Percentiles rank a stretch among this genome's conserved stretches.
phyloP scores from a whole-genome alignment of 2,329 filamentous ascomycete species.

The Colletotrichum abscissum region DNA sequence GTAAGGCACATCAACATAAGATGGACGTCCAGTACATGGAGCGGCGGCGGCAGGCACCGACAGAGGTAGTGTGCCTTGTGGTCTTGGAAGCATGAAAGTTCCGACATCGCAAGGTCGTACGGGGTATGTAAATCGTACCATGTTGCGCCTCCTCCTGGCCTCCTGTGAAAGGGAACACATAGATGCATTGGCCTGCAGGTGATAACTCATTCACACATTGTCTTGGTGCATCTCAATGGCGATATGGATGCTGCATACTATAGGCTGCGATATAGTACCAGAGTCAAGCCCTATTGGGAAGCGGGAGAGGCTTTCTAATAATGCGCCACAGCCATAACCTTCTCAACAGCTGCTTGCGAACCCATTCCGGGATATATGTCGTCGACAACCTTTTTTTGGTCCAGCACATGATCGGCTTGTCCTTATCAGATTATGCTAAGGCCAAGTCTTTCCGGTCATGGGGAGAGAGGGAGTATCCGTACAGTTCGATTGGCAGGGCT shows the following conservation, averaged over 20 bases:
- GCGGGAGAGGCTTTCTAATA: background rate
- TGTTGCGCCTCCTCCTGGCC: background rate
- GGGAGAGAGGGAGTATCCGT: background rate
- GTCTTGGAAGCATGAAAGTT: background rate
- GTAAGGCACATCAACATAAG: background rate
- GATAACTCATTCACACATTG: background rate
- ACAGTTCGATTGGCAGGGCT: background rate
- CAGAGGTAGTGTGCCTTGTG: background rate
- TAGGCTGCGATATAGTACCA: background rate
- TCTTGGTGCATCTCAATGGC: background rate
- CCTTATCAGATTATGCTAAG: background rate
- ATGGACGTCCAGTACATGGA: background rate
- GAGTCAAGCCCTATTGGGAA: background rate
- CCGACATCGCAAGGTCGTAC: background rate
- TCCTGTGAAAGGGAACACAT: background rate
- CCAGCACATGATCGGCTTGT: background rate
- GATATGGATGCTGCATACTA: background rate
- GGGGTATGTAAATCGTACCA: background rate
- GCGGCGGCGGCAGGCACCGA: background rate
- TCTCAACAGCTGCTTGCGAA: background rate
- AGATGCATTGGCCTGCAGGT: background rate
- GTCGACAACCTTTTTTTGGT: background rate
- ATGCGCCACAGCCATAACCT: no score
- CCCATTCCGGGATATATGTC: background rate
- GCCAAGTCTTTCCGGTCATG: background rate